phyloP scores from a whole-genome alignment of 208 protist species.

The Leishmania guyanensis region DNA sequence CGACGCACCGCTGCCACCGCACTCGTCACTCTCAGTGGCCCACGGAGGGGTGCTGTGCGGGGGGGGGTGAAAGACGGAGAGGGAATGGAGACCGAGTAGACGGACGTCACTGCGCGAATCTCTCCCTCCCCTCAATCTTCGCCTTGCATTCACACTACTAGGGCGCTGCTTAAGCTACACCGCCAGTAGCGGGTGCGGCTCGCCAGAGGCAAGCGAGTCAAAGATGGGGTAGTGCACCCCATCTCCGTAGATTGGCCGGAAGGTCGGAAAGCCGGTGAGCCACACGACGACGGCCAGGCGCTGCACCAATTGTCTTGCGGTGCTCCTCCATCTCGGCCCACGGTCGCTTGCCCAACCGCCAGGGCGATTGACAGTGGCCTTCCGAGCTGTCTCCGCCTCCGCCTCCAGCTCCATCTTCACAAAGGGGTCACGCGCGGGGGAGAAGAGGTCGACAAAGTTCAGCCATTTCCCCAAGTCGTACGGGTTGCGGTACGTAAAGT shows the following conservation, averaged over 20 bases:
- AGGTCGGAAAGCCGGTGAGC: conserved; percentile 51
- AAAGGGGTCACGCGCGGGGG: conserved; percentile 52
- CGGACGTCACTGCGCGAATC: not conserved
- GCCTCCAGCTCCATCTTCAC: conserved; percentile 25
- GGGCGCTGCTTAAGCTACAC: not conserved
- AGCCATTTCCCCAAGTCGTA: conserved; percentile 73
- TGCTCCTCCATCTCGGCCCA: not conserved
- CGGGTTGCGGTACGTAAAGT: conserved; percentile 51
- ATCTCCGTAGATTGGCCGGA: conserved; percentile 46
- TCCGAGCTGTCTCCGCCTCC: not conserved
- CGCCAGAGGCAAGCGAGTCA: conserved; percentile 25
- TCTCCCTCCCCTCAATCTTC: not conserved
- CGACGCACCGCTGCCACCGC: not conserved
- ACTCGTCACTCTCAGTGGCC: not conserved
- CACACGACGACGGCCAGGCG: conserved; percentile 39
- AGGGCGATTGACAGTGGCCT: not conserved
- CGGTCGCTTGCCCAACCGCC: not conserved
- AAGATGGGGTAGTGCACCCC: conserved; percentile 77
- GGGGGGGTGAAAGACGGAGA: not conserved
- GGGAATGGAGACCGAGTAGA: not conserved
- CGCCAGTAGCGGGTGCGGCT: conserved; percentile 15
- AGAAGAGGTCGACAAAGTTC: conserved; percentile 71
- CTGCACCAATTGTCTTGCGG: not conserved
- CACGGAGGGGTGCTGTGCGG: not conserved
- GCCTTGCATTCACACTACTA: not conserved